Evolutionary conservation across 2,329 filamentous ascomycete species (phyloP).

Genomic region (Trichoderma breve): DNA sequence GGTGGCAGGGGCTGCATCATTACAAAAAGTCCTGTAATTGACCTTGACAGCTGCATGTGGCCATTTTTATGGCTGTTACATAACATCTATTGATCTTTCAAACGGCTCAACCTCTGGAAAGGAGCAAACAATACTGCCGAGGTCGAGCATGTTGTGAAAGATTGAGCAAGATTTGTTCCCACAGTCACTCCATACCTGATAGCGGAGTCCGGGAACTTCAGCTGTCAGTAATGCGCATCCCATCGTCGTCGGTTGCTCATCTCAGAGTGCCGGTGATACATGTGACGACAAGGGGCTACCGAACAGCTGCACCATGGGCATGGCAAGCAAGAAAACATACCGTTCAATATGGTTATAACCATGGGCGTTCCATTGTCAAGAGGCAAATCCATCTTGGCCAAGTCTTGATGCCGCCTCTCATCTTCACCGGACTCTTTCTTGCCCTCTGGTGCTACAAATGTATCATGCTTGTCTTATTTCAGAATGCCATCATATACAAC

Average conservation of each 20-base stretch:
- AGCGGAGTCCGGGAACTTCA: conserved; percentile 14
- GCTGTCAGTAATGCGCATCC: neutral
- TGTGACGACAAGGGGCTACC: neutral
- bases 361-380: conserved; percentile 3
- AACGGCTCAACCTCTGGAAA: neutral
- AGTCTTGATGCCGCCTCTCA: conserved; percentile 60
- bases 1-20: conserved; percentile 7
- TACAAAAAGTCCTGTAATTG: neutral
- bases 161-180: neutral
- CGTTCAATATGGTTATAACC: neutral
- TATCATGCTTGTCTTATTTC: conserved; percentile 71
- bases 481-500: conserved; percentile 82
- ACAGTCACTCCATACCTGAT: neutral
- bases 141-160: neutral
- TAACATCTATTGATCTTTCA: neutral
- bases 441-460: conserved; percentile 67
- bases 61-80: neutral
- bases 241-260: neutral
- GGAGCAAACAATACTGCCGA: neutral
- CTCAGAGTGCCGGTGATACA: neutral
- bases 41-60: neutral
- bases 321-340: neutral
- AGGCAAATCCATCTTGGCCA: conserved; percentile 34
- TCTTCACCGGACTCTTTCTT: conserved; percentile 65
- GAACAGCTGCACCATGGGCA: neutral